Evolutionary conservation across 2,329 filamentous ascomycete genomes (phyloP).

Genomic region (Aspergillus persii): DNA sequence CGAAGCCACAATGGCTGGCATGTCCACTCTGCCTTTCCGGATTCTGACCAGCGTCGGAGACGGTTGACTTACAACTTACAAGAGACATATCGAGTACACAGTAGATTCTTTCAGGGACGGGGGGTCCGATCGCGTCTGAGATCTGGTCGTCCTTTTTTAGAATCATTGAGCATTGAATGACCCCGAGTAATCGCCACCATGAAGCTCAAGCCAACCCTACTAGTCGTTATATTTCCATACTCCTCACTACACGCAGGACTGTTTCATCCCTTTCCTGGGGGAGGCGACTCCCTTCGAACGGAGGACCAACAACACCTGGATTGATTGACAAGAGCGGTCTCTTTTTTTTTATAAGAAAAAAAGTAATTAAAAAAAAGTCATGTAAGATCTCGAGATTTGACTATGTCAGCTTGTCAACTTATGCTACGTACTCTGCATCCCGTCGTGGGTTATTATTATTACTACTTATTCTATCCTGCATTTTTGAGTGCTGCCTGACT

Average conservation of each 20-base stretch:
- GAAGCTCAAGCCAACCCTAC: neutral
- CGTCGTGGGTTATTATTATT: too few relatives aligned
- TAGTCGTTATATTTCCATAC: neutral
- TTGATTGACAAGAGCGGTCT: neutral
- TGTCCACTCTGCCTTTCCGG: neutral
- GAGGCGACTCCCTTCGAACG: too few relatives aligned
- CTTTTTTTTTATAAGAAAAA: neutral
- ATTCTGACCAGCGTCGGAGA: neutral
- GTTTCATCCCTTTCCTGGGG: neutral
- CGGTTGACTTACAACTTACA: too few relatives aligned
- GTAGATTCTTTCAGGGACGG: neutral
- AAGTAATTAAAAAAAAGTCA: neutral
- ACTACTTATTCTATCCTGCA: neutral
- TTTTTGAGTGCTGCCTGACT: neutral
- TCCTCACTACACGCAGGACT: neutral
- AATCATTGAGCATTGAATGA: neutral
- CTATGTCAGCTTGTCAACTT: neutral
- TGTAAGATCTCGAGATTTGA: neutral
- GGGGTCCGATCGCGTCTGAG: neutral
- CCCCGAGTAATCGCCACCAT: neutral
- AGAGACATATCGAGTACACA: neutral
- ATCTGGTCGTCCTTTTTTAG: neutral
- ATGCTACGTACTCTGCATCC: too few relatives aligned
- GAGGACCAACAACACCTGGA: neutral
- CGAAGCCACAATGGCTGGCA: neutral